Evolutionary conservation across 306 rosid species (phyloP), one percentile per base, ranked within the genome.

Genomic region (Begonia fuchsioides): DNA sequence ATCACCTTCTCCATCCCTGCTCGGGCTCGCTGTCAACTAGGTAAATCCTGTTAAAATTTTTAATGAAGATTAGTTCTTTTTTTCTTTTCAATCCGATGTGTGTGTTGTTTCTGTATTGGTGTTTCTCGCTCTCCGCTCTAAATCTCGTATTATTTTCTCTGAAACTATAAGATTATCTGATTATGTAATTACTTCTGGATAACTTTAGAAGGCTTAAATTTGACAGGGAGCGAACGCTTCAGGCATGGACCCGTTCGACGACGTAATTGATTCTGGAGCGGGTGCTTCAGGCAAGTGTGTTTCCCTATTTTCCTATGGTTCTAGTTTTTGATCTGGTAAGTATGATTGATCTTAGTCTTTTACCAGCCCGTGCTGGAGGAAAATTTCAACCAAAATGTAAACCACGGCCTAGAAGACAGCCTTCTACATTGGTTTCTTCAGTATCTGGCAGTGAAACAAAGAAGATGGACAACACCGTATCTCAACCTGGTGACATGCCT

Each of bases 311-410:
- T 15, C 49, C 15, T 40, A 53, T n/a, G 1, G 10, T 44, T 57
- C 10, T 49, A 19, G 49, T 18, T 19, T 12, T 41, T 3, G 1
- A 17, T 2, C n/a, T 10, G 16, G 52, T 13, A 14, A 20, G 17
- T 35, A 32, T 44, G 55, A 39, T 44, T 50, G 43, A 32, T 15
- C 35, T 44, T 1, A 54, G 20, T 57, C 41, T 19, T 61, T 64
- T 56, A 50, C 52, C 72, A 79, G 88, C 51, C 38, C 63, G 71
- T 14, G 59, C 59, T 12, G 71, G 82, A 49, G 44, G 59, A 13
- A 83, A 57, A 56, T 83, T 76, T 72, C 62, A 56, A 51, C 94
- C 94, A 5, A 83, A 77, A 63, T 67, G 57, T 39, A 83, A 77
- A 77, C 70, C 54, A 16, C 61, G 50, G 10, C 75, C 79, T 16